Evolutionary conservation across 257 asterid genomes (phyloP), one percentile per base, ranked within the genome.

Genomic region (Galeopsis tetrahit): DNA sequence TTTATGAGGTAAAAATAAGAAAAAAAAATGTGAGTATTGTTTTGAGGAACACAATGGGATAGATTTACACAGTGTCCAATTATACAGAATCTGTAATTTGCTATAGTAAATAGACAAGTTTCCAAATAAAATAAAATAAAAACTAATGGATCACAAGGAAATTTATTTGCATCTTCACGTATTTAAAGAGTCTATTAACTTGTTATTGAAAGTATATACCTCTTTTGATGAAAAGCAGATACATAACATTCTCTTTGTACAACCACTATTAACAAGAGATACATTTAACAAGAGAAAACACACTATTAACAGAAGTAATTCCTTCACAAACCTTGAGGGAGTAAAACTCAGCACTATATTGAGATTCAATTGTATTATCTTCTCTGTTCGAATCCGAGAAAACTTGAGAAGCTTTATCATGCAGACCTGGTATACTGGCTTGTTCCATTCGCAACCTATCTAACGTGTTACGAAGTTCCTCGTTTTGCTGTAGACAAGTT

Each of bases 401-500:
- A 15, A 79, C 77, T 74, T 78, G 84, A 44, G 82, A 62, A 74
- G 73, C 76, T 62, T 74, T 81, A 71, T 71, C 84, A 71, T 78
- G 77, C 36, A 73, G 51, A 77, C 79, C 66, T 53, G 81, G 79
- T 74, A 69, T 53, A 75, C 67, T 82, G 51, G 89, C 82, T 51
- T 83, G 92, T 75, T 88, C 93, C 39, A 63, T 78, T 44, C 99
- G 87, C 79, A 89, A 77, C 83, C 83, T 84, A 63, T 88, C 90
- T 64, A 94, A 78, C 83, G 79, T 66, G 70, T 78, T 82, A 73
- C 97, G 96, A 52, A 91, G 97, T 76, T 89, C 96, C 81, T 85
- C 96, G 75, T 93, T 93, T 78, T 91, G 92, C 72, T 76, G 85
- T 51, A 90, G 82, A 76, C 96, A 89, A 68, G 77, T 84, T 86